phyloP scores from a whole-genome alignment of 2,329 filamentous ascomycete genomes.

The Pseudopyricularia cyperi region DNA sequence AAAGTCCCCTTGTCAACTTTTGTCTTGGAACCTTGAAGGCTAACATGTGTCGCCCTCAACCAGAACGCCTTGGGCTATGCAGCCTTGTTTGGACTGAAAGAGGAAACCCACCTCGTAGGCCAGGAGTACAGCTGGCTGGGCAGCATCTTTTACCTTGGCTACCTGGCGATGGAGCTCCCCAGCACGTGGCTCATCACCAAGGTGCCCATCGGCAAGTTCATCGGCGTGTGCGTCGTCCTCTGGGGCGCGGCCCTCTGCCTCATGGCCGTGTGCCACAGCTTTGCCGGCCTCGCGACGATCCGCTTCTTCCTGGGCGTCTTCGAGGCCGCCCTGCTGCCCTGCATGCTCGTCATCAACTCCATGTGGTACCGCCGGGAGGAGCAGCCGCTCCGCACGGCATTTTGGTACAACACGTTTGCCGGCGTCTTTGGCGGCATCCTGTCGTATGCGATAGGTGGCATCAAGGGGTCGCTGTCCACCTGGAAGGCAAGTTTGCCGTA shows the following conservation, averaged over 20 bases:
- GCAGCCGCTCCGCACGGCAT: constrained; percentile 52
- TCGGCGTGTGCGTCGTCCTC: constrained; percentile 47
- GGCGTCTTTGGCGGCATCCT: constrained; percentile 57
- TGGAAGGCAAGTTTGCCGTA: constrained; percentile 21
- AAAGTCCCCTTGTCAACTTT: no score
- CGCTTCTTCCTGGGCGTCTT: constrained; percentile 58
- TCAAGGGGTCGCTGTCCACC: constrained; percentile 39
- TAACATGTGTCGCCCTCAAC: no score
- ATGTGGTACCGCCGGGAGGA: constrained; percentile 64
- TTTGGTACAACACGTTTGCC: constrained; percentile 72
- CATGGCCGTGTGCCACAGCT: constrained; percentile 48
- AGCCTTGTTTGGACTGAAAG: constrained; percentile 38
- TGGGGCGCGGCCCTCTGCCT: constrained; percentile 50
- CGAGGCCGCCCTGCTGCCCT: constrained; percentile 56
- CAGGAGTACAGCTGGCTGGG: constrained; percentile 57
- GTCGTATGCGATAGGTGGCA: constrained; percentile 49
- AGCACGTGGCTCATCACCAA: constrained; percentile 41
- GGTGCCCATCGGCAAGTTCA: constrained; percentile 55
- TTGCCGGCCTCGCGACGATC: constrained; percentile 43
- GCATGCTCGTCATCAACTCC: constrained; percentile 51
- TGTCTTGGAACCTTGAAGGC: no score
- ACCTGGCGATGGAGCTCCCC: constrained; percentile 59
- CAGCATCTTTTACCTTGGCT: constrained; percentile 61
- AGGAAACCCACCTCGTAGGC: constrained; percentile 29
- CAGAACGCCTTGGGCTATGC: constrained; percentile 15